phyloP scores from a whole-genome alignment of 2,329 filamentous ascomycete genomes.

The Metarhizium brunneum region DNA sequence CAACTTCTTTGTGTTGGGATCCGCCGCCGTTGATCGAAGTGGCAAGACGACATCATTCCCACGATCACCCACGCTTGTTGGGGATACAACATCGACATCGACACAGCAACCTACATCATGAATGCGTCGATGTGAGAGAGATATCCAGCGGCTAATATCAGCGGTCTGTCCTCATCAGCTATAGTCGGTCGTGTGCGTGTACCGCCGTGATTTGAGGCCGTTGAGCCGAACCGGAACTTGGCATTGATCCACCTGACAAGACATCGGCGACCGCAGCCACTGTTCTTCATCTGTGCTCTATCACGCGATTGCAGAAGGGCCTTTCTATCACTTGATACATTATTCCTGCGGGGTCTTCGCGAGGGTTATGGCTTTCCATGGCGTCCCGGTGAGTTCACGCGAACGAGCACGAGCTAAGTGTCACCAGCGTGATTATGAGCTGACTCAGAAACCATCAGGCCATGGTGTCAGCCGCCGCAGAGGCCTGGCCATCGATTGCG shows the following conservation, averaged over 20 bases:
- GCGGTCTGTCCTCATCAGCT: too few relatives aligned
- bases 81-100: neutral
- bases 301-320: neutral
- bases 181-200: neutral
- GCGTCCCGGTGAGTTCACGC: constrained; percentile 18
- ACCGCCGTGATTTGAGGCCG: constrained; percentile 14
- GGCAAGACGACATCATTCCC: constrained; percentile 1
- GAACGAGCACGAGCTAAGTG: neutral
- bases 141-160: neutral
- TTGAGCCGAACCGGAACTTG: neutral
- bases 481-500: constrained; percentile 36
- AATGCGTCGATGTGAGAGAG: constrained; percentile 9
- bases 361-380: constrained; percentile 17
- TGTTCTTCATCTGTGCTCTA: neutral
- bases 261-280: neutral
- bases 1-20: constrained; percentile 2
- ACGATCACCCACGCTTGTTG: neutral
- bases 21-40: neutral
- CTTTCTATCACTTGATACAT: neutral
- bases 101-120: constrained; percentile 9
- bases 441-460: constrained; percentile 19
- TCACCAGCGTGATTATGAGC: neutral
- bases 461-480: constrained; percentile 33
- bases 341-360: neutral
- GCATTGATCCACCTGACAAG: neutral